Conservation (phyloP, 2,329 filamentous ascomycete species). For the Eurotiales sp. region DNA sequence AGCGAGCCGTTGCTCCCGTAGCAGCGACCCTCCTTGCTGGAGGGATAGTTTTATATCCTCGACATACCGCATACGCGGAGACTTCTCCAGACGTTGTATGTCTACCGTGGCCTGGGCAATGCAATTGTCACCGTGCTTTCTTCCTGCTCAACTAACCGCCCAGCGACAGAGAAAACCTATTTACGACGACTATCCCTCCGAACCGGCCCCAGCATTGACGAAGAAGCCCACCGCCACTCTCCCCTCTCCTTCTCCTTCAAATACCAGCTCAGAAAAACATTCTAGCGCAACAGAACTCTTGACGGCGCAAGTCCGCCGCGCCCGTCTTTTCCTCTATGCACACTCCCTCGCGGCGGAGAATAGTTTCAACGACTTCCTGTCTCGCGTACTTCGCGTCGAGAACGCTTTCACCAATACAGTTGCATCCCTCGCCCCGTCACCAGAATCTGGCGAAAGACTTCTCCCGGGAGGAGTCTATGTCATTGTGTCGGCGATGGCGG, state of each 20-base stretch:
- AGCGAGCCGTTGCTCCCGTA: slow-evolving; percentile 39
- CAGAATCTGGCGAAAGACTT: slow-evolving; percentile 80
- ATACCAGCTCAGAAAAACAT: slow-evolving; percentile 23
- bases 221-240: slow-evolving; percentile 19
- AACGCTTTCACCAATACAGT: slow-evolving; percentile 85
- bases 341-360: slow-evolving; percentile 74
- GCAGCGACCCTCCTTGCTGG: slow-evolving; percentile 39
- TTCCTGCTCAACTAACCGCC: slow-evolving; percentile 9
- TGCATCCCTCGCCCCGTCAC: slow-evolving; percentile 79
- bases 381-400: slow-evolving; percentile 78
- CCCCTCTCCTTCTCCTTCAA: slow-evolving; percentile 16
- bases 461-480: slow-evolving; percentile 91
- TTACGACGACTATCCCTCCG: slow-evolving; percentile 39
- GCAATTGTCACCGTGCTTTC: neutral
- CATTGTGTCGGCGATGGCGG: slow-evolving; percentile 89
- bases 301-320: slow-evolving; percentile 73
- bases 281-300: slow-evolving; percentile 88
- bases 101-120: slow-evolving; percentile 3
- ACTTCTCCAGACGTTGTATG: slow-evolving; percentile 35
- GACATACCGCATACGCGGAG: slow-evolving; percentile 40
- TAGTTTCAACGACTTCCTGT: slow-evolving; percentile 76
- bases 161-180: slow-evolving; percentile 39
- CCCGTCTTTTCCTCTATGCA: slow-evolving; percentile 74
- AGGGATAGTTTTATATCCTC: slow-evolving; percentile 37
- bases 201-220: slow-evolving; percentile 24